Conservation (phyloP, 1,139 yeast species). For the Blastobotrys capitulatus region DNA sequence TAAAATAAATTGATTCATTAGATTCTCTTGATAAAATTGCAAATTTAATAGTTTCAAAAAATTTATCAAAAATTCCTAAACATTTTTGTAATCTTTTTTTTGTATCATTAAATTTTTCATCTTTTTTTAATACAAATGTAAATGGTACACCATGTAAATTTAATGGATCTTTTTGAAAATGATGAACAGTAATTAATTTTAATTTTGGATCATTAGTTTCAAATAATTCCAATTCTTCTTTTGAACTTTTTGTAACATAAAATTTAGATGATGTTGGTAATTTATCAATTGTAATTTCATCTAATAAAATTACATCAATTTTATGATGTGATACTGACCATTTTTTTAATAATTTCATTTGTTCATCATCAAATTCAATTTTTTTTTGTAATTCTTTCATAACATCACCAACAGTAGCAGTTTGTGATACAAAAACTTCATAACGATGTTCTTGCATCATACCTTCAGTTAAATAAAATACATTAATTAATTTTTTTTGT, state of each 20-base stretch:
- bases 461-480: conserved; percentile 34
- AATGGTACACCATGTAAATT: conserved; percentile 88
- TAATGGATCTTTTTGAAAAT: conserved; percentile 66
- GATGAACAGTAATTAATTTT: conserved; percentile 50
- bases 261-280: conserved; percentile 25
- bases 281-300: conserved; percentile 23
- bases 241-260: conserved; percentile 31
- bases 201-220: conserved; percentile 16
- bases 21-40: conserved; percentile 37
- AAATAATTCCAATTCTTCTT: conserved; percentile 30
- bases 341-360: conserved; percentile 48
- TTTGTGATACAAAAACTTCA: conserved; percentile 64
- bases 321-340: conserved; percentile 45
- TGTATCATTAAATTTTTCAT: conserved; percentile 62
- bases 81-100: conserved; percentile 59
- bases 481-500: conserved; percentile 56
- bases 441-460: conserved; percentile 48
- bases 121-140: conserved; percentile 49
- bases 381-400: conserved; percentile 50
- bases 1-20: background rate
- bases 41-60: conserved; percentile 67
- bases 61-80: conserved; percentile 72
- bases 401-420: conserved; percentile 53
- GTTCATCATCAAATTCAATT: conserved; percentile 44
- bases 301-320: conserved; percentile 23